Percentiles rank a stretch among this genome's conserved stretches.
Evolutionary conservation across 2,329 filamentous ascomycete species (phyloP).

Genomic region (Ilyonectria robusta): DNA sequence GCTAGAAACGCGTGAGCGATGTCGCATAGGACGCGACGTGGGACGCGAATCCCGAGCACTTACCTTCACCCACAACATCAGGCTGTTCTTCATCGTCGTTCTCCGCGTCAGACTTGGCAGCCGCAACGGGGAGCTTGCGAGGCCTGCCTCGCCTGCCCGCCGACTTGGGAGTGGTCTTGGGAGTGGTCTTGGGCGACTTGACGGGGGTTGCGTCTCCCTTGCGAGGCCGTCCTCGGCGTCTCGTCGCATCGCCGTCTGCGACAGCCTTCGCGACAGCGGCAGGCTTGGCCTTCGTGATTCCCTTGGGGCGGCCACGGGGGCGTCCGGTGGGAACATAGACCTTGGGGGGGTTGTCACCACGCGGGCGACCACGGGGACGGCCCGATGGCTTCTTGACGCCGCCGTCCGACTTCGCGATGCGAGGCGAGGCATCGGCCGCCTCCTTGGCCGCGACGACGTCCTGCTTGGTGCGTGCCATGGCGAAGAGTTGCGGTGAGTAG

Average conservation of each 20-base stretch:
- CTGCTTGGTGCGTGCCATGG: constrained; percentile 54
- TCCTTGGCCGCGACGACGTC: constrained; percentile 41
- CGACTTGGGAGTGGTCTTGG: constrained; percentile 37
- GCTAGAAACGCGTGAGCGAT: constrained; percentile 23
- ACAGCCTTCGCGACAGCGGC: constrained; percentile 30
- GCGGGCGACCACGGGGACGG: constrained; percentile 61
- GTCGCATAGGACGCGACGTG: background rate
- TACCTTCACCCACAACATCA: constrained; percentile 34
- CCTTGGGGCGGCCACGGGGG: constrained; percentile 64
- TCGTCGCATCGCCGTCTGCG: constrained; percentile 31
- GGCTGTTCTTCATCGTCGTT: constrained; percentile 23
- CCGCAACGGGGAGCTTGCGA: constrained; percentile 43
- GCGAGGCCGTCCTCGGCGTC: constrained; percentile 51
- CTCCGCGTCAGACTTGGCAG: constrained; percentile 47
- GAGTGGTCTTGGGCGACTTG: constrained; percentile 23
- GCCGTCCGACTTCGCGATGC: constrained; percentile 49
- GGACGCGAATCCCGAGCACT: constrained; percentile 7
- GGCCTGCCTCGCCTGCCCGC: constrained; percentile 50
- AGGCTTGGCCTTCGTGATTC: constrained; percentile 52
- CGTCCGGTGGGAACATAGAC: constrained; percentile 58
- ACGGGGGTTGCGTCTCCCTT: constrained; percentile 43
- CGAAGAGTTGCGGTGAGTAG: constrained; percentile 19
- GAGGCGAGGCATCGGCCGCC: constrained; percentile 35
- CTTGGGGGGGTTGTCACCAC: constrained; percentile 50
- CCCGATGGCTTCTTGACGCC: constrained; percentile 59